A percentile compares a stretch with the other conserved stretches of the same genome.
Evolutionary conservation across 169 alveolate genomes (phyloP).

Genomic region (Cyclospora cayetanensis): DNA sequence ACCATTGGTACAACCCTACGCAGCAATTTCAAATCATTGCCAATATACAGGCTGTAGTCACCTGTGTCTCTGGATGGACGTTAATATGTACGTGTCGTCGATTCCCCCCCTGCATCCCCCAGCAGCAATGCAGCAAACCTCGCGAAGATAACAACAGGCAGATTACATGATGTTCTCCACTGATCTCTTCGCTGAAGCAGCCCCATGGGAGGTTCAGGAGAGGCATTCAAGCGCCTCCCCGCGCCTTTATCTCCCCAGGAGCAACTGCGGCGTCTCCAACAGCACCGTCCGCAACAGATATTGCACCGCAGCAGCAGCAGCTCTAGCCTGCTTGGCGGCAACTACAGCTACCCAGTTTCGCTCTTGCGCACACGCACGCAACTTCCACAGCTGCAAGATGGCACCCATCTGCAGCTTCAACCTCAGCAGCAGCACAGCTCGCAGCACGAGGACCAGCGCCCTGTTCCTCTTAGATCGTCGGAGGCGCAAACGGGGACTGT

Average conservation of each 20-base stretch:
- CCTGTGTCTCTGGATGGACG: background rate
- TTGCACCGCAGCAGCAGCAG: background rate
- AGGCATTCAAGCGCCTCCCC: background rate
- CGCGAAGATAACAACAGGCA: no score
- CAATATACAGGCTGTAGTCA: constrained; percentile 3
- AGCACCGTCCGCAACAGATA: background rate
- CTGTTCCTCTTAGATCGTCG: background rate
- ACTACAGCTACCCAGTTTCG: constrained; percentile 4
- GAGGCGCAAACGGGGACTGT: constrained; percentile 8
- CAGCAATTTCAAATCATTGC: background rate
- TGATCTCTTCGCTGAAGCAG: background rate
- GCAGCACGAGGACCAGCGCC: background rate
- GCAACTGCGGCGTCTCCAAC: constrained; percentile 16
- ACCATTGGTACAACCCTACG: constrained; percentile 30
- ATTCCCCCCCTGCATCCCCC: no score
- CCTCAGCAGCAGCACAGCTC: background rate
- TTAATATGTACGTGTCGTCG: no score
- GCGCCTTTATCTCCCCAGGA: constrained; percentile 8
- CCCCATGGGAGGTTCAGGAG: constrained; percentile 54
- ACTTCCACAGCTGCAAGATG: constrained; percentile 37
- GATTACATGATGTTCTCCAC: constrained; percentile 21
- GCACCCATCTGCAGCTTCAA: background rate
- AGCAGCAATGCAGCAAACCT: no score
- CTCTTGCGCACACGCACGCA: constrained; percentile 33
- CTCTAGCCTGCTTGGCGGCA: background rate